Conservation (phyloP, 2,329 filamentous ascomycete genomes). For the Pestalotiopsis sp. region DNA sequence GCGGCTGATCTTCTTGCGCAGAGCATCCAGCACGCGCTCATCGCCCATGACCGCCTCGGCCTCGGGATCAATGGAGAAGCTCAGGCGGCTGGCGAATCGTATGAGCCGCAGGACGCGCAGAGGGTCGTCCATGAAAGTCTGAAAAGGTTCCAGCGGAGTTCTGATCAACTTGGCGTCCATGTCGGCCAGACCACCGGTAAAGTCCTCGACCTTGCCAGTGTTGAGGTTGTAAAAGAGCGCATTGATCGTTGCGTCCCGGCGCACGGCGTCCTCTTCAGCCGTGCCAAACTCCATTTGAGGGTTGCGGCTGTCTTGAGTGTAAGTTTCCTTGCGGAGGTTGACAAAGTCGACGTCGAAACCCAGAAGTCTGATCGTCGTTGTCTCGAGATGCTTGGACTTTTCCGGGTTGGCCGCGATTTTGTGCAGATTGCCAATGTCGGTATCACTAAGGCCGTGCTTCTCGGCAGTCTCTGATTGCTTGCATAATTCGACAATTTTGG, state of each 20-base stretch:
- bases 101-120: slow-evolving; percentile 83
- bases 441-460: slow-evolving; percentile 57
- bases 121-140: slow-evolving; percentile 94
- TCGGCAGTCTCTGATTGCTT: slow-evolving; percentile 57
- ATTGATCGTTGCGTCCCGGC: slow-evolving; percentile 91
- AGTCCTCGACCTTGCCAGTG: slow-evolving; percentile 78
- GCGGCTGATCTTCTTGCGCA: slow-evolving; percentile 87
- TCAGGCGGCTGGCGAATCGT: slow-evolving; percentile 82
- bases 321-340: slow-evolving; percentile 89
- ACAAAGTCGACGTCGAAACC: slow-evolving; percentile 92
- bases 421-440: slow-evolving; percentile 74
- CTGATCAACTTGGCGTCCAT: slow-evolving; percentile 72
- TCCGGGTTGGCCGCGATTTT: slow-evolving; percentile 91
- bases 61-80: slow-evolving; percentile 72
- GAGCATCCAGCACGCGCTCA: slow-evolving; percentile 71
- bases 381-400: slow-evolving; percentile 95
- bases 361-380: slow-evolving; percentile 81
- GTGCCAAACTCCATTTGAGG: slow-evolving; percentile 94
- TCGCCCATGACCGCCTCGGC: slow-evolving; percentile 76
- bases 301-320: slow-evolving; percentile 84
- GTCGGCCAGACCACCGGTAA: slow-evolving; percentile 77
- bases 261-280: slow-evolving; percentile 82
- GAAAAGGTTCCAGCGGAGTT: slow-evolving; percentile 82
- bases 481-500: slow-evolving; percentile 68
- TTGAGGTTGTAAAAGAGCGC: slow-evolving; percentile 94